phyloP scores from a whole-genome alignment of 75 land plant genomes.

The Chamaecyparis obtusa region DNA sequence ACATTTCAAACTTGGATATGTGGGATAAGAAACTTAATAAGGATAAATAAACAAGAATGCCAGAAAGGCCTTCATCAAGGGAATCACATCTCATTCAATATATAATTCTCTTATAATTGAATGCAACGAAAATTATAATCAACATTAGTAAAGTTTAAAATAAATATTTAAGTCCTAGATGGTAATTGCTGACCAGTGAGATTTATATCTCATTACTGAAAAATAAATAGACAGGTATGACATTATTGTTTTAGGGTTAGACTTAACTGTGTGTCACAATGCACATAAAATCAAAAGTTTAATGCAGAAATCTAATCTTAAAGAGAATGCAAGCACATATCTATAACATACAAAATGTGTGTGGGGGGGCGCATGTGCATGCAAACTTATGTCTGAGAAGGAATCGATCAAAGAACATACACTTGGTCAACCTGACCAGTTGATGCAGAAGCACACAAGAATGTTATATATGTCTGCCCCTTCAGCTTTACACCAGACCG shows the following conservation, averaged over 20 bases:
- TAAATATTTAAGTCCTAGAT: background rate
- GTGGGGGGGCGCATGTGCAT: background rate
- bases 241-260: background rate
- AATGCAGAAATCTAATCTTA: background rate
- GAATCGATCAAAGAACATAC: constrained; percentile 34
- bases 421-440: constrained; percentile 74
- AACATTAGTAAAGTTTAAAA: background rate
- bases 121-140: background rate
- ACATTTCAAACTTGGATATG: background rate
- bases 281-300: background rate
- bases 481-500: constrained; percentile 62
- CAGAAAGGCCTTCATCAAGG: background rate
- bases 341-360: background rate
- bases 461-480: constrained; percentile 77
- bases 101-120: background rate
- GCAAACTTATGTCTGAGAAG: background rate
- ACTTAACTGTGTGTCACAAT: background rate
- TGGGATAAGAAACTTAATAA: background rate
- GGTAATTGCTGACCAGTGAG: background rate
- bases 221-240: background rate
- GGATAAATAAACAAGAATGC: background rate
- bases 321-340: constrained; percentile 2
- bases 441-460: constrained; percentile 79
- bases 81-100: background rate
- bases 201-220: background rate